Base-by-base conservation (phyloP, 805 yeast genomes). In the Nematodospora valgi region DNA sequence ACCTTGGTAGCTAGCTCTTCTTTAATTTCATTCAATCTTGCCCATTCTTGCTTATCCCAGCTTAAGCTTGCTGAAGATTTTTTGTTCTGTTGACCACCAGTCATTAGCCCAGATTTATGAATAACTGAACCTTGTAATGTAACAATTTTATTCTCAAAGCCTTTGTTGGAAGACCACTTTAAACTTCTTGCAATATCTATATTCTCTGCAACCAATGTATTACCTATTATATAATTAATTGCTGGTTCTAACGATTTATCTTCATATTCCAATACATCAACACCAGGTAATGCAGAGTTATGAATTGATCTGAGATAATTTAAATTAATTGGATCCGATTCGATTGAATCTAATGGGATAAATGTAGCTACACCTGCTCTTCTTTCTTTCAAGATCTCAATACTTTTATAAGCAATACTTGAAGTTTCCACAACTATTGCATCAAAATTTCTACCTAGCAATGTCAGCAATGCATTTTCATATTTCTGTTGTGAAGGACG, bases 91-190 rank as follows among this genome's bases (percentile, higher is more conserved):
- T 69, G 62, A 45, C 97, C 97, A 55, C 97, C 97, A 6, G 97
- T 83, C 95, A 93, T 86, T 23, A 88, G 68, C 5, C 96, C 96
- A 4, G 91, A 80, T 49, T 78, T 79, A 52, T 86, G 87, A 30
- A 93, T 84, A 20, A 88, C 67, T 0, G 91, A 76, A 2, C 98
- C 98, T 32, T 86, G 87, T 10, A 86, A 49, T 0, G 96, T 76
- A 2, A 89, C 95, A 32, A 84, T 56, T 54, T 85, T 87, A 26
- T 76, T 78, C 32, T 72, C 71, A 5, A 64, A 25, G 2, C 30
- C 29, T 13, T 42, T 37, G 6, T 70, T 64, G 23, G 63, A 60
- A 13, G 69, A 68, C 91, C 95, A 86, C 51, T 86, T 79, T 39
- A 91, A 60, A 1, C 68, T 62, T 50, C 80, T 76, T 2, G 98